These are phyloP conservation scores for Puccinia polysora DNA, from an alignment of 1,284 basidiomycete species.

Conservation along the genomic window DNA sequence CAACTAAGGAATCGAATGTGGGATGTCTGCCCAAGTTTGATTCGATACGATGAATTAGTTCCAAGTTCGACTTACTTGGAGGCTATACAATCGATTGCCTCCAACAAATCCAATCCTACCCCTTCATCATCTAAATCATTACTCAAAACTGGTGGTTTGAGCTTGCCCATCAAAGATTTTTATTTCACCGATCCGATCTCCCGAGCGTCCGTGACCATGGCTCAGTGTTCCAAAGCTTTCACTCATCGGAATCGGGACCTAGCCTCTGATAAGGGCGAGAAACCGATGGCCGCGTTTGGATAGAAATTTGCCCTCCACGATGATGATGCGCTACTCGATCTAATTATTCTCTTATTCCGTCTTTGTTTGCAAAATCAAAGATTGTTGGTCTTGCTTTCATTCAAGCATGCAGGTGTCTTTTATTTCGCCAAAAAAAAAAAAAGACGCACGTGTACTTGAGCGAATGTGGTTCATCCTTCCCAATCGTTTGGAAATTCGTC, in stretches of 20 bases:
- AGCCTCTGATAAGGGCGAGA: slow-evolving; percentile 5
- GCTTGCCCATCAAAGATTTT: slow-evolving; percentile 83
- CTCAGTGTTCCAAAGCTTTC: slow-evolving; percentile 72
- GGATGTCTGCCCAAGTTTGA: slow-evolving; percentile 87
- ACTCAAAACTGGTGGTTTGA: slow-evolving; percentile 62
- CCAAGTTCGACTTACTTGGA: slow-evolving; percentile 66
- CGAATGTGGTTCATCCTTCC: too few relatives aligned
- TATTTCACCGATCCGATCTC: slow-evolving; percentile 82
- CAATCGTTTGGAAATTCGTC: too few relatives aligned
- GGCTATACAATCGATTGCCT: slow-evolving; percentile 62
- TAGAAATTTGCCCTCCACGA: too few relatives aligned
- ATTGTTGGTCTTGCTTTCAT: too few relatives aligned
- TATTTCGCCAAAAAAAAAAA: neutral
- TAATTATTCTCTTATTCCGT: neutral
- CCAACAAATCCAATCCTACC: slow-evolving; percentile 58
- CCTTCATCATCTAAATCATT: slow-evolving; percentile 58
- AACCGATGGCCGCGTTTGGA: slow-evolving; percentile 24
- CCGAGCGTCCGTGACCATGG: slow-evolving; percentile 69
- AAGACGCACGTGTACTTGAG: too few relatives aligned
- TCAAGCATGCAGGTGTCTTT: neutral
- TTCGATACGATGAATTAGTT: slow-evolving; percentile 83
- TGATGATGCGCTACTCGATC: too few relatives aligned
- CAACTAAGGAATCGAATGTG: slow-evolving; percentile 87
- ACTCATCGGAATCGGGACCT: slow-evolving; percentile 55
- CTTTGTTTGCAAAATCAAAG: neutral